Base-by-base conservation (phyloP, 345 rosid species). In the Eucalyptus cloeziana region DNA sequence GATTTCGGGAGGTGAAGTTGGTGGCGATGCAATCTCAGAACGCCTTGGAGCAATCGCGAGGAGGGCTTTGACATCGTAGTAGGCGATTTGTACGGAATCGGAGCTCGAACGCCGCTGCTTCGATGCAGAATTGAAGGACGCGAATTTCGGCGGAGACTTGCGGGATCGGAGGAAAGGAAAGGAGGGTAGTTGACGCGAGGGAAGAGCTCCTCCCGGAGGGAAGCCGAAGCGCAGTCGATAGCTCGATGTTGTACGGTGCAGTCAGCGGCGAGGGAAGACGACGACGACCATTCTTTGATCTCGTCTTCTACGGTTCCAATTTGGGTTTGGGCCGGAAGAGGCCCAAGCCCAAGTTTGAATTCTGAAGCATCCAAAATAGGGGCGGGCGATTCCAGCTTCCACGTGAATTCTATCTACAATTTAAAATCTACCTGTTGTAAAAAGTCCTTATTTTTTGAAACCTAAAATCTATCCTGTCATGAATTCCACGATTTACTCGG, bases 31-130 rank as follows among this genome's bases (percentile, higher is more conserved):
- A 85, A 51, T 52, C 40, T 85, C 87, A 90, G 86, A 17, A 87
- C 86, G 51, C 87, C 89, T 16, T 87, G 89, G 81, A 90, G 44
- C 69, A 64, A 62, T 62, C 60, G 86, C 33, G 91, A 89, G 6
- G 87, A 87, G 71, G 87, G 89, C 9, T 64, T 87, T 87, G 91
- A 64, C 91, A 90, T 90, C 86, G 88, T 86, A 79, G 2, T 16
- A 6, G 0, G 24, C 8, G 64, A 54, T 50, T 27, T 21, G 43
- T 67, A 67, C 21, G 4, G 43, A 31, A 31, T 15, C 43, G 21
- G 22, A 67, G 40, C 79, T 15, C 79, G 40, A n/a, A 67, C 3
- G 79, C 79, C 22, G 58, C 24, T 52, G 19, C 52, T 31, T 15
- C 22, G 43, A 67, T 67, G 9, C 12, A 15, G 79, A 67, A 31